Evolutionary conservation across 208 protist genomes (phyloP), one percentile per base, ranked within the genome.

Genomic region (Crithidia brevicula): DNA sequence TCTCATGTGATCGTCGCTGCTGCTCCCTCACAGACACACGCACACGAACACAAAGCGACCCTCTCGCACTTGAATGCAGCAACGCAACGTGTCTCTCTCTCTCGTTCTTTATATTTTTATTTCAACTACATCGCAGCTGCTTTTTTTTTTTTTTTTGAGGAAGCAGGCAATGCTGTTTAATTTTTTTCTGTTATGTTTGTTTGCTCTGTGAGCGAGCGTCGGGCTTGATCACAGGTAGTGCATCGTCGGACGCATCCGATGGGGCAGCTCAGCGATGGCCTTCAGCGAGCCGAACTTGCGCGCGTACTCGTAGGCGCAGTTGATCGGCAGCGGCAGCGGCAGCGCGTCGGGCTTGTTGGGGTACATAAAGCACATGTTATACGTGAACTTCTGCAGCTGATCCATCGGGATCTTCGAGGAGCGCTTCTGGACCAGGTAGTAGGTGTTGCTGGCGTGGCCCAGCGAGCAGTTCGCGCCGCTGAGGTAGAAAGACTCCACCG

Each of bases 301-400:
- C 10, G 81, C 70, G 61, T 91, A 91, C 61, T 87, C 82, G 30
- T 66, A 33, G 42, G 85, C 78, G 56, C 85, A 91, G 40, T 86
- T 88, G 53, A 91, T 73, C 18, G 81, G 85, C 10, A 91, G 59
- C 43, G 81, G 85, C n/a, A 81, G 45, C 18, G 85, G 85, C 45
- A 91, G 73, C 6, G 68, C 70, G 58, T 87, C 81, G 16, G 81
- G 70, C 69, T 91, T 91, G 73, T 88, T 87, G n/a, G 81, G 81
- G 70, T 85, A 88, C 51, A 88, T 43, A 60, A 71, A 88, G 58
- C 80, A 86, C 73, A 85, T 77, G 15, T 70, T 79, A 53, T 83
- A 86, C 23, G 75, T 77, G 10, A 91, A 70, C 27, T 52, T 0
- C 31, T 79, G 72, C 22, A 91, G 40, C 42, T 86, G 74, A 4